A percentile compares a stretch with the other conserved stretches of the same genome.
phyloP scores from a whole-genome alignment of 2,329 filamentous ascomycete genomes.

The Proliferodiscus dingleyae region DNA sequence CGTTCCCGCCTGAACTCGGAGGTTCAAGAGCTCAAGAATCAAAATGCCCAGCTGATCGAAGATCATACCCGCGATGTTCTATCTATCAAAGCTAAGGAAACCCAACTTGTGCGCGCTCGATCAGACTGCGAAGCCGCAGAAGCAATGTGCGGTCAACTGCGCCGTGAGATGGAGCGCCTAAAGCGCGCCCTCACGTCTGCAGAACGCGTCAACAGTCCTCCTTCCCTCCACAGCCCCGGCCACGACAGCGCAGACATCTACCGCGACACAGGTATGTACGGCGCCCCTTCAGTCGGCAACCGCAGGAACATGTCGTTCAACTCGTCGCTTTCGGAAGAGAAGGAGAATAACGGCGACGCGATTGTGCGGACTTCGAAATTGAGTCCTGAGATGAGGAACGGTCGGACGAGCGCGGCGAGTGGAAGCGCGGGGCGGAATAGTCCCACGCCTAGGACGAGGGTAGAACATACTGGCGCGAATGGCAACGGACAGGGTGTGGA shows the following conservation, averaged over 20 bases:
- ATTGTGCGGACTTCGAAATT: slow-evolving; percentile 31
- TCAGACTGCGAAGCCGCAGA: slow-evolving; percentile 88
- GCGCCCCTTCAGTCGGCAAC: slow-evolving; percentile 20
- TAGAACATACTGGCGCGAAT: no score
- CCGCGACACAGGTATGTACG: slow-evolving; percentile 41
- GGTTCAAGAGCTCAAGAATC: slow-evolving; percentile 90
- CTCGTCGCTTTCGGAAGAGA: slow-evolving; percentile 67
- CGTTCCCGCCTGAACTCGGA: slow-evolving; percentile 77
- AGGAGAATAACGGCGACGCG: slow-evolving; percentile 59
- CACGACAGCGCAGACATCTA: slow-evolving; percentile 51
- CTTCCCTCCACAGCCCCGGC: slow-evolving; percentile 35
- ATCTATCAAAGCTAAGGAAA: slow-evolving; percentile 97
- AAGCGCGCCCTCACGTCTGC: slow-evolving; percentile 76
- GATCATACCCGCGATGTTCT: slow-evolving; percentile 94
- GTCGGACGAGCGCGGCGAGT: slow-evolving; percentile 28
- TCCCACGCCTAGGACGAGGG: slow-evolving; percentile 23
- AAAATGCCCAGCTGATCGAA: slow-evolving; percentile 94
- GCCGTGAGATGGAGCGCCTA: slow-evolving; percentile 84
- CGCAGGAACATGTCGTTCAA: slow-evolving; percentile 48
- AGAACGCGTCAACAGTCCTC: slow-evolving; percentile 43
- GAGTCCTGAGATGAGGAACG: slow-evolving; percentile 29
- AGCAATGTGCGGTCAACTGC: slow-evolving; percentile 75
- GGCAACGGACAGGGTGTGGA: slow-evolving; percentile 59
- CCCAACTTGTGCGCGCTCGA: slow-evolving; percentile 85
- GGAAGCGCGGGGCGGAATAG: slow-evolving; percentile 30